Evolutionary conservation across 768 basidiomycete species (phyloP).

Genomic region (Lactarius tabidus): DNA sequence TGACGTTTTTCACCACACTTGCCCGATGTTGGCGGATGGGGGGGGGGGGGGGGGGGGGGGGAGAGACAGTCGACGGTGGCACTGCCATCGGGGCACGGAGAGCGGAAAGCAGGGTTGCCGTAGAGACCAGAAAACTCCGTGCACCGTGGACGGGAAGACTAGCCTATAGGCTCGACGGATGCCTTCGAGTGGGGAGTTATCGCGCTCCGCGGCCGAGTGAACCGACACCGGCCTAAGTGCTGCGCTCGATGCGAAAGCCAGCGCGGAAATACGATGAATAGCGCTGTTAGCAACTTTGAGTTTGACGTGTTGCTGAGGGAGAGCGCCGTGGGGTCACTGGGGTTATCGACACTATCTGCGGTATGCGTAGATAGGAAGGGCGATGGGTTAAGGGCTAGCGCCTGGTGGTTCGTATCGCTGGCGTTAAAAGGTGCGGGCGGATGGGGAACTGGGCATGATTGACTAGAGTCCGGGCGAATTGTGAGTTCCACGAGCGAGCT

Average conservation of each 20-base stretch:
- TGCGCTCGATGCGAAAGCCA: slow-evolving; percentile 42
- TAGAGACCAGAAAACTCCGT: slow-evolving; percentile 77
- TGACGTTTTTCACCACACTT: slow-evolving; percentile 95
- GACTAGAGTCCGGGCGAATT: slow-evolving; percentile 91
- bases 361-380: slow-evolving; percentile 81
- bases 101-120: slow-evolving; percentile 45
- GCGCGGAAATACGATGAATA: slow-evolving; percentile 55
- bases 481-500: slow-evolving; percentile 71
- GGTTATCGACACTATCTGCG: slow-evolving; percentile 43
- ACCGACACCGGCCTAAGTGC: slow-evolving; percentile 51
- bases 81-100: slow-evolving; percentile 44
- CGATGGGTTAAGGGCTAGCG: slow-evolving; percentile 56
- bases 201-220: slow-evolving; percentile 72
- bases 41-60: no score
- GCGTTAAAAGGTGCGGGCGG: slow-evolving; percentile 64
- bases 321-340: slow-evolving; percentile 67
- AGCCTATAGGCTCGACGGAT: slow-evolving; percentile 38
- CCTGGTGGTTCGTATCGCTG: slow-evolving; percentile 56
- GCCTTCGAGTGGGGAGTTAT: slow-evolving; percentile 63
- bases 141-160: slow-evolving; percentile 82
- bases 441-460: slow-evolving; percentile 71
- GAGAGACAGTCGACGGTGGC: slow-evolving; percentile 35
- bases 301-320: slow-evolving; percentile 84
- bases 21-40: slow-evolving; percentile 86
- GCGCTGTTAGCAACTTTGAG: slow-evolving; percentile 80